Evolutionary conservation across 495 filamentous ascomycete species (phyloP).

Genomic region (Podospora australis): DNA sequence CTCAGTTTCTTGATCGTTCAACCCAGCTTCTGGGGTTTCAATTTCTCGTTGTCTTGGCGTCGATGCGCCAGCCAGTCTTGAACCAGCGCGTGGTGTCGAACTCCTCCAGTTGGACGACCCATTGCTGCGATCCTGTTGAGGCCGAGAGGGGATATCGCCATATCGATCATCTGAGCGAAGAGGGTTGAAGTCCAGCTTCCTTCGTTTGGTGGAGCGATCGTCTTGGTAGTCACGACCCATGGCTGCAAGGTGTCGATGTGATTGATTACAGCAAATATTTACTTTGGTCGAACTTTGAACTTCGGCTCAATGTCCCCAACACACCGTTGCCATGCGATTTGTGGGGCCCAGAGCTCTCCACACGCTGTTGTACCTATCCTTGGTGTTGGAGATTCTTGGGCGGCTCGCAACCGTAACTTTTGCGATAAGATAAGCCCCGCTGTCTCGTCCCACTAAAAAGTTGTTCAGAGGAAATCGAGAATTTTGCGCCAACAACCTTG

Average conservation of each 20-base stretch:
- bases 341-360: too few species aligned
- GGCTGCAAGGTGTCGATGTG: too few species aligned
- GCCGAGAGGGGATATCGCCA: slow-evolving; percentile 46
- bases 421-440: slow-evolving; percentile 35
- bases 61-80: slow-evolving; percentile 31
- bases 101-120: slow-evolving; percentile 33
- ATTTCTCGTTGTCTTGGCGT: slow-evolving; percentile 49
- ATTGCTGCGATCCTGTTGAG: slow-evolving; percentile 27
- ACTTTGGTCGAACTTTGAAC: too few species aligned
- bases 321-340: too few species aligned
- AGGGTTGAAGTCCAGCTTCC: slow-evolving; percentile 55
- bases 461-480: slow-evolving; percentile 20
- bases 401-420: neutral
- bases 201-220: slow-evolving; percentile 52
- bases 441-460: slow-evolving; percentile 30
- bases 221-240: slow-evolving; percentile 35
- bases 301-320: too few species aligned
- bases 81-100: slow-evolving; percentile 44
- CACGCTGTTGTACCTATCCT: too few species aligned
- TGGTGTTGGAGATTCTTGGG: neutral
- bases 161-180: slow-evolving; percentile 52
- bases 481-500: slow-evolving; percentile 7
- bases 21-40: slow-evolving; percentile 44
- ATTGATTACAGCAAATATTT: too few species aligned
- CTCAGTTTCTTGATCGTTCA: slow-evolving; percentile 39